A percentile compares a stretch with the other conserved stretches of the same genome.
phyloP scores from a whole-genome alignment of 495 filamentous ascomycete species.

The Rostrohypoxylon terebratum region DNA sequence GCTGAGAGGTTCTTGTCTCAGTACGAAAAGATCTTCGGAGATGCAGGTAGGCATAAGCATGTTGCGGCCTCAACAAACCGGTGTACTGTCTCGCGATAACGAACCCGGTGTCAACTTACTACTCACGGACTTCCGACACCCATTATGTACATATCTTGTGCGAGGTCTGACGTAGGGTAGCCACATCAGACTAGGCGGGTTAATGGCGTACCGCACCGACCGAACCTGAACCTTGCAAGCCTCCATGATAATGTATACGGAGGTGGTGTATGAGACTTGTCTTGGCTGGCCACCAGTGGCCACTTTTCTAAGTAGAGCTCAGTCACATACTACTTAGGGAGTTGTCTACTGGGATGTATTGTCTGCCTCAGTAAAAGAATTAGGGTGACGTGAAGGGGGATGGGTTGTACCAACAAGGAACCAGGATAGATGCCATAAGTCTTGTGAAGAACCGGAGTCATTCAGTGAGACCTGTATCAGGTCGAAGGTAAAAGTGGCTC shows the following conservation, averaged over 20 bases:
- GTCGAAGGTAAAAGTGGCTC: constrained; percentile 27
- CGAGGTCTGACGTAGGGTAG: constrained; percentile 1
- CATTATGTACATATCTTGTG: constrained; percentile 11
- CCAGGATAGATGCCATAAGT: background rate
- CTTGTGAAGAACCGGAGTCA: background rate
- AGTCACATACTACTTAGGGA: constrained; percentile 27
- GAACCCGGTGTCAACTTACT: constrained; percentile 4
- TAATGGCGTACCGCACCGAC: constrained; percentile 25
- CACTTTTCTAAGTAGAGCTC: constrained; percentile 11
- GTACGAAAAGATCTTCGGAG: constrained; percentile 11
- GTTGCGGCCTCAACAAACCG: constrained; percentile 1
- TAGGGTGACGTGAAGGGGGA: constrained; percentile 5
- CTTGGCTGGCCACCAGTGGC: background rate
- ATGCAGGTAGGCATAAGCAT: background rate
- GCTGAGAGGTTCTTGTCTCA: constrained; percentile 2
- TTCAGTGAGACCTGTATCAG: constrained; percentile 21
- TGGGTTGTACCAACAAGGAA: constrained; percentile 5
- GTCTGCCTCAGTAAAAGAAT: background rate
- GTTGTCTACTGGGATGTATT: background rate
- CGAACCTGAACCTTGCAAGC: constrained; percentile 25
- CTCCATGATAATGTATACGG: background rate
- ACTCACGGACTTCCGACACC: constrained; percentile 39
- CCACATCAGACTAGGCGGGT: constrained; percentile 30
- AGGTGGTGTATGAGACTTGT: background rate
- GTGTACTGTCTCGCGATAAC: background rate